Conservation (phyloP, 169 alveolate genomes). For the Cryptosporidium sp. region DNA sequence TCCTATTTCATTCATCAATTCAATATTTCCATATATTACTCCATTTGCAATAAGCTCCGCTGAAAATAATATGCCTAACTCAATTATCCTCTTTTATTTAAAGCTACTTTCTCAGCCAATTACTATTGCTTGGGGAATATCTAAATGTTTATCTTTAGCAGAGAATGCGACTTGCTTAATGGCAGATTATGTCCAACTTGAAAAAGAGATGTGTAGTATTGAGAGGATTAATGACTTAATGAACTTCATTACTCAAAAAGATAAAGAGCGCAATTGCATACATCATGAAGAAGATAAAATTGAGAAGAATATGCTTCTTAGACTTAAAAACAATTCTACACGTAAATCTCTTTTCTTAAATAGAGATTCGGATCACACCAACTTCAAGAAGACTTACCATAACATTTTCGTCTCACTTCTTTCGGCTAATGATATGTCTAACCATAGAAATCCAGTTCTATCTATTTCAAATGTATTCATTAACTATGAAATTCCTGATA, state of each 20-base stretch:
- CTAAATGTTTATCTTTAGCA: conserved; percentile 68
- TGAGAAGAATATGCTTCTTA: conserved; percentile 27
- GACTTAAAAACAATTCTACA: background rate
- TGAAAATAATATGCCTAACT: background rate
- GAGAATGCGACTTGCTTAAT: conserved; percentile 60
- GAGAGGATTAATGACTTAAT: conserved; percentile 41
- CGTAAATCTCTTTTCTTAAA: background rate
- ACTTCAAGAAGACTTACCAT: conserved; percentile 27
- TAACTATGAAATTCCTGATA: background rate
- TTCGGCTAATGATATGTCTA: conserved; percentile 28
- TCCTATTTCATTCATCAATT: conserved; percentile 46
- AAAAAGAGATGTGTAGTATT: conserved; percentile 70
- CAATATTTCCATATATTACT: conserved; percentile 37
- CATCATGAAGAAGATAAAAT: conserved; percentile 7
- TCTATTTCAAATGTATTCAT: conserved; percentile 33
- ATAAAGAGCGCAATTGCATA: conserved; percentile 12
- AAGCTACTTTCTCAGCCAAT: conserved; percentile 48
- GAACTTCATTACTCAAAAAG: background rate
- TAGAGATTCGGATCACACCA: background rate
- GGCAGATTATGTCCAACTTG: conserved; percentile 59
- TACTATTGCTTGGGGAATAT: conserved; percentile 65
- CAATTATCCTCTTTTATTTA: conserved; percentile 5
- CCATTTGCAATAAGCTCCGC: conserved; percentile 1
- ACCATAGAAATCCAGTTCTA: conserved; percentile 31
- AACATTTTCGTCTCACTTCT: conserved; percentile 29